Evolutionary conservation across 441 rosid species (phyloP).

Genomic region (Euphorbia corollata): DNA sequence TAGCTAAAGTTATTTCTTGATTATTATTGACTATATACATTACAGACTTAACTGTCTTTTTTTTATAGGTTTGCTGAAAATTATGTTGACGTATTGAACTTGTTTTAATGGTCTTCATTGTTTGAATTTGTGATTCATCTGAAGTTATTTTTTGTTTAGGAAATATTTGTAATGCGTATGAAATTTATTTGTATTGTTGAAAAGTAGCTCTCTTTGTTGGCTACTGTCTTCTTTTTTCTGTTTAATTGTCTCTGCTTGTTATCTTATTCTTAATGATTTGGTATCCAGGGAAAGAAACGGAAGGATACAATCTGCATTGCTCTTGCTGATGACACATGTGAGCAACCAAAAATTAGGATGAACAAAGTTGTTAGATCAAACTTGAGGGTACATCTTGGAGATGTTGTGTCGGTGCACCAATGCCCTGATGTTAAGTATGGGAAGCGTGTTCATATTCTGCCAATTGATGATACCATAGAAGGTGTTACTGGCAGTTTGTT

Average conservation of each 20-base stretch:
- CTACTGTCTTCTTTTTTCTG: background rate
- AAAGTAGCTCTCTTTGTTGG: background rate
- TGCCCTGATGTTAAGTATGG: conserved; percentile 81
- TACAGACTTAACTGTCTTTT: too few relatives aligned
- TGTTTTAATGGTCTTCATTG: background rate
- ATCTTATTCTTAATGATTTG: conserved; percentile 11
- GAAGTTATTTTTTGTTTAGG: background rate
- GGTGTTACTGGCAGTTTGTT: conserved; percentile 77
- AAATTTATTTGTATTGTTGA: background rate
- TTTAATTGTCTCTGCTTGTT: background rate
- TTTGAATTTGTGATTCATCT: background rate
- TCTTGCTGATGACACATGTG: conserved; percentile 73
- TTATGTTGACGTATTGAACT: background rate
- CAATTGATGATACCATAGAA: conserved; percentile 77
- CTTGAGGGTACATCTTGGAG: conserved; percentile 81
- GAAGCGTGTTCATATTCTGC: conserved; percentile 74
- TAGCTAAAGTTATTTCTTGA: too few relatives aligned
- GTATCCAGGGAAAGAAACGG: conserved; percentile 63
- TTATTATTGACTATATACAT: too few relatives aligned
- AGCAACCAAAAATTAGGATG: conserved; percentile 68
- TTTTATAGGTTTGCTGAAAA: background rate
- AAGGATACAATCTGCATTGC: conserved; percentile 78
- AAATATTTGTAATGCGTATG: background rate
- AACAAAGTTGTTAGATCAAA: conserved; percentile 71
- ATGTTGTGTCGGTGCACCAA: conserved; percentile 73